Base-by-base conservation (phyloP, 768 basidiomycete genomes). In the Tubosaeta brunneosetosa region DNA sequence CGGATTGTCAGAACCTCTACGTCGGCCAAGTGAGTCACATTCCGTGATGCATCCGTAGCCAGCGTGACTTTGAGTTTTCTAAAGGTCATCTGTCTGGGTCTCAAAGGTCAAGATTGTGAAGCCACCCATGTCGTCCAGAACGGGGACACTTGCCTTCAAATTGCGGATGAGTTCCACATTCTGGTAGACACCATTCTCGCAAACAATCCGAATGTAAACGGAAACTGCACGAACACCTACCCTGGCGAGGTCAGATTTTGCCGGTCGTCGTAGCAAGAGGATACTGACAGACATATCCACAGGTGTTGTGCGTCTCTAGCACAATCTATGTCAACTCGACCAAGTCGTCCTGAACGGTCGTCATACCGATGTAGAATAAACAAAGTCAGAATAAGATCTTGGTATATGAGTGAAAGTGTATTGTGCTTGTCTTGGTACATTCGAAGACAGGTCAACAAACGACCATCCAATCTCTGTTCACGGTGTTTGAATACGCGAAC, bases 201-300 rank as follows among this genome's bases (percentile, higher is more conserved):
- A 29, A 86, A 88, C 73, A 88, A 88, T 71, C 85, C 81, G 3
- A 83, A 87, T 61, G 64, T 88, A 50, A 69, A 82, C 65, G 50
- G 56, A 9, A 59, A 32, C 7, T 84, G 83, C 69, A 65, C 64
- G 32, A 84, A 84, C 69, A 74, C 86, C 49, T 81, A 81, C 67
- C 65, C 76, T 51, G 76, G 73, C 45, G 83, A 86, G 77, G 85
- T 86, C 57, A 60, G 8, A 13, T 25, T 47, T 26, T 55, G 4
- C 44, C 47, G 14, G 13, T 43, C 1, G 16, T 33, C 11, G 14
- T 26, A 41, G 36, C 36, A 34, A n/a, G 19, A 37, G 14, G 17
- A 45, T 16, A 31, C 53, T 59, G 16, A 59, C 27, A 10, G 11
- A 16, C n/a, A 13, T 32, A 9, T 25, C 14, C 17, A 50, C 44